Evolutionary conservation across 1,284 basidiomycete genomes (phyloP).

Genomic region (Spongispora temasekensis): DNA sequence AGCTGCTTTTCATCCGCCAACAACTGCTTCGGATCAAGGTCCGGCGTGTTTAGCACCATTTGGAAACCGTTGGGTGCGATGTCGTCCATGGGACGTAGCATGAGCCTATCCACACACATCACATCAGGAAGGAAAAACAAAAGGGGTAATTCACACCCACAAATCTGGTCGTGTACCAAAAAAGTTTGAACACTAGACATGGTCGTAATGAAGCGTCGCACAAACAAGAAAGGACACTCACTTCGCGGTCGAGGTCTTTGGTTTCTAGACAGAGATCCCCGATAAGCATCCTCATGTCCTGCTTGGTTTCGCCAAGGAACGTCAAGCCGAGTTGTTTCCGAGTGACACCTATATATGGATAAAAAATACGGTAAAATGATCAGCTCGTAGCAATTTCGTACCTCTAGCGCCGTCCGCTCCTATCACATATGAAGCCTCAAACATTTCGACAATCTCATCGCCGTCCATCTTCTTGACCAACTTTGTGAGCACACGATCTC

Average conservation of each 20-base stretch:
- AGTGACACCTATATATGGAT: constrained; percentile 23
- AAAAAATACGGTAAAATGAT: background rate
- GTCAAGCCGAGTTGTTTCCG: constrained; percentile 45
- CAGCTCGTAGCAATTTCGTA: background rate
- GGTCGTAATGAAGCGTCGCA: background rate
- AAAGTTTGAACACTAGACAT: constrained; percentile 35
- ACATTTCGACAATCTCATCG: constrained; percentile 19
- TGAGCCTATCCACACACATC: constrained; percentile 1
- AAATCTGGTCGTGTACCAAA: constrained; percentile 17
- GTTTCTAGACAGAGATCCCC: constrained; percentile 43
- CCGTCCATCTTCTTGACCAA: constrained; percentile 21
- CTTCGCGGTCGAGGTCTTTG: constrained; percentile 36
- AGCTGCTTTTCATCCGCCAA: constrained; percentile 20
- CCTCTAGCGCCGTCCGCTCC: background rate
- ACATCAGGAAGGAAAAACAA: background rate
- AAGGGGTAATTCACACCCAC: constrained; percentile 10
- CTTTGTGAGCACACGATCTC: constrained; percentile 25
- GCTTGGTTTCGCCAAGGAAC: constrained; percentile 47
- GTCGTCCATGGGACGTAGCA: constrained; percentile 21
- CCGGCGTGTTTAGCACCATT: constrained; percentile 32
- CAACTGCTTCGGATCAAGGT: constrained; percentile 30
- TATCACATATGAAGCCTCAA: background rate
- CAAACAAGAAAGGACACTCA: constrained; percentile 29
- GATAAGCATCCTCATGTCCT: constrained; percentile 36
- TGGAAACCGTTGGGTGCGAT: constrained; percentile 35